Base-by-base conservation (phyloP, 2,329 filamentous ascomycete genomes). In the Blumeria graminis region DNA sequence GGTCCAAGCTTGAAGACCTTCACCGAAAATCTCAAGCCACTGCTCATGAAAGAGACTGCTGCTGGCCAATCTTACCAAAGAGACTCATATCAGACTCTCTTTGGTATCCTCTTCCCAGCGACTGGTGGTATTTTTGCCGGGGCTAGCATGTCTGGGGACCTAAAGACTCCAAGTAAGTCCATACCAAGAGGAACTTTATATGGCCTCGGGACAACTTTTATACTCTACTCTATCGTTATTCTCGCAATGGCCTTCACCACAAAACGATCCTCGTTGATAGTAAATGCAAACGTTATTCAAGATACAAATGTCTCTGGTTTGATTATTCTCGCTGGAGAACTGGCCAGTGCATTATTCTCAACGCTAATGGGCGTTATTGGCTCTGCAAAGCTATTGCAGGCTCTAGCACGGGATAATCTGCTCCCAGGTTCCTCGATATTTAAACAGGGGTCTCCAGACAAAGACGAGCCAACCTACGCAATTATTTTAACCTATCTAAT, bases 111-210 rank as follows among this genome's bases (percentile, higher is more conserved):
- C 1, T 94, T 92, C 62, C 86, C 86, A 38, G 73, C 74, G 22
- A 77, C 74, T 0, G 76, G 71, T 2, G 74, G 76, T 28, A 80
- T 77, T 59, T 76, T 78, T 66, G 75, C 79, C 58, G 88, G 88
- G 16, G 87, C 87, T 6, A 90, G 85, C 62, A 93, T 94, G 87
- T 93, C 86, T 7, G 87, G 87, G 16, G 86, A 94, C 65, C 69
- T 94, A 54, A 83, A 77, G 59, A 82, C 87, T 60, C 87, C 87
- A 0, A 90, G 85, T 72, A 86, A 81, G 66, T 78, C 86, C 0
- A 94, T 94, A 56, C 87, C 87, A 0, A 82, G 78, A 59, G 87
- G 87, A n/a, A 93, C 87, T 0, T 69, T 93, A 0, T 84, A 80
- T 69, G 86, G 86, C 2, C 78, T 90, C 66, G 70, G 77, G 10